A percentile compares a stretch with the other conserved stretches of the same genome.
These are phyloP conservation scores for Whalleya microplaca DNA, from an alignment of 2,329 filamentous ascomycete species.

Conservation along the genomic window DNA sequence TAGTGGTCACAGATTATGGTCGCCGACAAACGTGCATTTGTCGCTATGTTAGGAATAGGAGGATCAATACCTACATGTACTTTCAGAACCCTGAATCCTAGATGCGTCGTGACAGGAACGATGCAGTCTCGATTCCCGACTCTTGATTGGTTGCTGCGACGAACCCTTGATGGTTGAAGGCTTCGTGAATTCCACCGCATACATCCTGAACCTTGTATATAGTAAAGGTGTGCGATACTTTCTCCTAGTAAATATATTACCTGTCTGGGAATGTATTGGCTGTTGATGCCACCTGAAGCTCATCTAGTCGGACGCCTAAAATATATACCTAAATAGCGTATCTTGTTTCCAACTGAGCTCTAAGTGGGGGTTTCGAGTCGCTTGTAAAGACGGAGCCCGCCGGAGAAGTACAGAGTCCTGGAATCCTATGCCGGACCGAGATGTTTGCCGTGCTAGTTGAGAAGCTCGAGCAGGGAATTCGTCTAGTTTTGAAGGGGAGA, in stretches of 20 bases:
- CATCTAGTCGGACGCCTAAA: too few relatives aligned
- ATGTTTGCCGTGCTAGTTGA: not conserved
- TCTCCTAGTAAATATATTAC: too few relatives aligned
- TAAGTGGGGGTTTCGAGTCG: too few relatives aligned
- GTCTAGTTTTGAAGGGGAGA: not conserved
- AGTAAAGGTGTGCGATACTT: not conserved
- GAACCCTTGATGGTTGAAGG: slow-evolving; percentile 2
- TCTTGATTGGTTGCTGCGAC: slow-evolving; percentile 6
- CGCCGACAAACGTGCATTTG: not conserved
- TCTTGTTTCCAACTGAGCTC: too few relatives aligned
- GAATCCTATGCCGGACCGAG: not conserved
- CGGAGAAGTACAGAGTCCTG: too few relatives aligned
- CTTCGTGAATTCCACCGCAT: not conserved
- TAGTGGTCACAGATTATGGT: slow-evolving; percentile 1
- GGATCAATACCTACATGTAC: not conserved
- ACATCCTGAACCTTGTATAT: too few relatives aligned
- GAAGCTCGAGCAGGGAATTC: not conserved
- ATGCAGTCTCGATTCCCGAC: not conserved
- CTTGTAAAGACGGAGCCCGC: too few relatives aligned
- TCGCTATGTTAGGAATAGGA: not conserved
- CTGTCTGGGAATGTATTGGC: too few relatives aligned
- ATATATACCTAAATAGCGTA: too few relatives aligned
- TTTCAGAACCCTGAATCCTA: slow-evolving; percentile 8
- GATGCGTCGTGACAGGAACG: slow-evolving; percentile 8
- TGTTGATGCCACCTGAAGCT: too few relatives aligned